These are phyloP conservation scores for Mucor mucedo DNA, from an alignment of 371 early-diverging fungal genomes.

Conservation along the genomic window DNA sequence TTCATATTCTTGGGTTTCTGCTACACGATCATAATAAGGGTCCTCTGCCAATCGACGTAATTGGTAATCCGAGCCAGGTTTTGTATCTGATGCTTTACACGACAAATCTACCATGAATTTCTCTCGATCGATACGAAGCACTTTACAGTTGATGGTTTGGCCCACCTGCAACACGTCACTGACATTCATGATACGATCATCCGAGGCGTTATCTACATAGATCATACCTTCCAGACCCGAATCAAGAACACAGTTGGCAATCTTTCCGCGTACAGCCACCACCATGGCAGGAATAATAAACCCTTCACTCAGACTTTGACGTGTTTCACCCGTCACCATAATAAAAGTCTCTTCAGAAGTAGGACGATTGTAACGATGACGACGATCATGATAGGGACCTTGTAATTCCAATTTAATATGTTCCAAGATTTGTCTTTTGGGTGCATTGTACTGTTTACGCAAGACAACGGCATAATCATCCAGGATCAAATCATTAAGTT, in stretches of 20 bases:
- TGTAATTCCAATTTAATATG: slow-evolving; percentile 90
- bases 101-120: slow-evolving; percentile 81
- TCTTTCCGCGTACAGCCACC: slow-evolving; percentile 68
- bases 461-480: slow-evolving; percentile 92
- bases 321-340: slow-evolving; percentile 90
- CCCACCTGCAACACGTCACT: slow-evolving; percentile 68
- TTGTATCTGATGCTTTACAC: slow-evolving; percentile 56
- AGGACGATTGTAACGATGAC: slow-evolving; percentile 68
- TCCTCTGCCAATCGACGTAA: slow-evolving; percentile 61
- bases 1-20: slow-evolving; percentile 63
- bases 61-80: slow-evolving; percentile 51
- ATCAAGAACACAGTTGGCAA: slow-evolving; percentile 76
- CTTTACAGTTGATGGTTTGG: slow-evolving; percentile 74
- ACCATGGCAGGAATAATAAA: slow-evolving; percentile 73
- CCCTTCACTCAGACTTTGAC: slow-evolving; percentile 67
- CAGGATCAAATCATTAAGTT: slow-evolving; percentile 84
- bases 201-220: slow-evolving; percentile 67
- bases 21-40: slow-evolving; percentile 69
- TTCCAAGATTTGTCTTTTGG: slow-evolving; percentile 80
- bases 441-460: slow-evolving; percentile 70
- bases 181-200: slow-evolving; percentile 64
- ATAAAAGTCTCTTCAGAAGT: slow-evolving; percentile 73
- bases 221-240: slow-evolving; percentile 89
- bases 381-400: slow-evolving; percentile 81
- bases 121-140: slow-evolving; percentile 80